A percentile compares a stretch with the other conserved stretches of the same genome.
phyloP scores from a whole-genome alignment of 805 yeast species.

The Wickerhamiella sergipiensis region DNA sequence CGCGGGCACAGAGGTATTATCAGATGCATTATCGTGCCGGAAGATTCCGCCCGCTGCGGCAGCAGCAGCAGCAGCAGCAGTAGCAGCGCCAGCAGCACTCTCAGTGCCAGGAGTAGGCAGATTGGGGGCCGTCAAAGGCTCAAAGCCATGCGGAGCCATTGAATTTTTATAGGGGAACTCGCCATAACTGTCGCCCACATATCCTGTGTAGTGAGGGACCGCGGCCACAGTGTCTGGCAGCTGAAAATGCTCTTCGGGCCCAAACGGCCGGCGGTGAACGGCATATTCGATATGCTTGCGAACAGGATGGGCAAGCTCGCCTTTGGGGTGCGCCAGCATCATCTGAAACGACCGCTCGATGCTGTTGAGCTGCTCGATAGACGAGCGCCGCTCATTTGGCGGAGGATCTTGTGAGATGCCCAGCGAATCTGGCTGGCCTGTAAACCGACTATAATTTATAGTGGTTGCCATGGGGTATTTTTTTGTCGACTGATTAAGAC shows the following conservation, averaged over 20 bases:
- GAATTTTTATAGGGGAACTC: neutral
- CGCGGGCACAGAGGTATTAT: neutral
- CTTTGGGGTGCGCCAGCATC: neutral
- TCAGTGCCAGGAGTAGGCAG: too few species aligned
- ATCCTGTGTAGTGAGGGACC: conserved; percentile 4
- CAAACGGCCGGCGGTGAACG: conserved; percentile 10
- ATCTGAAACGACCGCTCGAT: neutral
- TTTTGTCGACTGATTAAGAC: too few species aligned
- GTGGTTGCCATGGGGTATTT: neutral
- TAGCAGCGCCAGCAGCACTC: too few species aligned
- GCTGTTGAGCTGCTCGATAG: neutral
- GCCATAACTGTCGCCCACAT: neutral
- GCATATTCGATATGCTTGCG: conserved; percentile 6
- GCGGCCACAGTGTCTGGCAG: conserved; percentile 3
- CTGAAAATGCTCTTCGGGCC: conserved; percentile 6
- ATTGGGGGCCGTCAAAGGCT: too few species aligned
- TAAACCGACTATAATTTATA: neutral
- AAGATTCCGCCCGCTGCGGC: too few species aligned
- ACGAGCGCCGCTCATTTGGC: too few species aligned
- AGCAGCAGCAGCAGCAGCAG: too few species aligned
- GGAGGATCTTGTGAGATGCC: neutral
- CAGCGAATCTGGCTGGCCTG: neutral
- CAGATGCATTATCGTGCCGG: neutral
- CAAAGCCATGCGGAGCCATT: neutral
- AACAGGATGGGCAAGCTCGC: conserved; percentile 11